phyloP scores from a whole-genome alignment of 2,329 filamentous ascomycete genomes.

The Gnomoniopsis smithogilvyi region DNA sequence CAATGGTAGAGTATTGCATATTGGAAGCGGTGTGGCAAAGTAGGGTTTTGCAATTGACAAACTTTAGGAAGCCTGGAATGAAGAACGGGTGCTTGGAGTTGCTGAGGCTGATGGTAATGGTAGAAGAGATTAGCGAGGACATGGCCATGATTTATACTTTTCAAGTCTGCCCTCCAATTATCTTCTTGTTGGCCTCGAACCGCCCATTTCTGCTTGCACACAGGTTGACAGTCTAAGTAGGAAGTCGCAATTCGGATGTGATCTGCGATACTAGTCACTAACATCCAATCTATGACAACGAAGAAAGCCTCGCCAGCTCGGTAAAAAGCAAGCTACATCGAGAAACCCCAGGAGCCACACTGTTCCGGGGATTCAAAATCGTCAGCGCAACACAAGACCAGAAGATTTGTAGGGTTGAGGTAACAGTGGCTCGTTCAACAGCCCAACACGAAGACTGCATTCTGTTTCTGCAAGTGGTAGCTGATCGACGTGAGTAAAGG shows the following conservation, averaged over 20 bases:
- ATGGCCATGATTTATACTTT: conserved; percentile 6
- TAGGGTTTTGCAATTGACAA: neutral
- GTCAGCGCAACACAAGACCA: neutral
- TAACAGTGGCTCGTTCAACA: neutral
- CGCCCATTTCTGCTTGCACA: neutral
- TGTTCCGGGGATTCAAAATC: neutral
- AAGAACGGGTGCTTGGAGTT: neutral
- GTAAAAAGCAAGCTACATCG: neutral
- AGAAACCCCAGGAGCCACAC: neutral
- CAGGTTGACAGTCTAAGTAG: neutral
- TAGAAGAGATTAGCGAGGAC: neutral
- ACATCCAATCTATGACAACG: too few species aligned
- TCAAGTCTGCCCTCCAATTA: neutral
- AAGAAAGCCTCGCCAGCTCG: too few species aligned
- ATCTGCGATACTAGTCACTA: too few species aligned
- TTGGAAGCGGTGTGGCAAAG: neutral
- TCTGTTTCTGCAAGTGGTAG: neutral
- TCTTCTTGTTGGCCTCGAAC: neutral
- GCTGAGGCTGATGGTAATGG: conserved; percentile 1
- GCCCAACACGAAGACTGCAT: neutral
- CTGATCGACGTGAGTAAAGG: neutral
- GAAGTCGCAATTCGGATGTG: neutral
- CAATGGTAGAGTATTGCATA: conserved; percentile 10
- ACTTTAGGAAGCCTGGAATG: neutral
- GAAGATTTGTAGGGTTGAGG: neutral